Conservation (phyloP, 495 filamentous ascomycete species). For the Penicillium manginii region DNA sequence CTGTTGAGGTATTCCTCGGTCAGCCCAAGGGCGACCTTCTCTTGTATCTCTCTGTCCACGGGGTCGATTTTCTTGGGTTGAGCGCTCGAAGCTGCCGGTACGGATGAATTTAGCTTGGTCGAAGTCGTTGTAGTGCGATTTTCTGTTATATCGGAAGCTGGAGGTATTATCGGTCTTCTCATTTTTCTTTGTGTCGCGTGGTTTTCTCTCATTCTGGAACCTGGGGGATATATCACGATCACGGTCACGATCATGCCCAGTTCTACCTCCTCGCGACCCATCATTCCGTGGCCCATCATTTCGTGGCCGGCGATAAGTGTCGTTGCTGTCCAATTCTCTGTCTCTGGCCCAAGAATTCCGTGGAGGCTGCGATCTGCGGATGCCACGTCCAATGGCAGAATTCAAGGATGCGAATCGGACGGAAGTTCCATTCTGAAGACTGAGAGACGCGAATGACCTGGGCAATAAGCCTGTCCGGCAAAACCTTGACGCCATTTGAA, state of each 20-base stretch:
- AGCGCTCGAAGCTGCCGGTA: conserved; percentile 37
- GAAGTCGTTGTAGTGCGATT: conserved; percentile 16
- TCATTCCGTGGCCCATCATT: neutral
- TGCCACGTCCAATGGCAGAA: conserved; percentile 58
- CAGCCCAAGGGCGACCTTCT: neutral
- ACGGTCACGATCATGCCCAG: no score
- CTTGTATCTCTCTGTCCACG: conserved; percentile 6
- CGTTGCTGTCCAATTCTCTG: conserved; percentile 1
- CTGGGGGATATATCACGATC: neutral
- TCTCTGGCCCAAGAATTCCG: conserved; percentile 11
- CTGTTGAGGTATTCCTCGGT: neutral
- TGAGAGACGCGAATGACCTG: neutral
- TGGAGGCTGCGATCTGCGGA: conserved; percentile 42
- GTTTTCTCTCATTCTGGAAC: neutral
- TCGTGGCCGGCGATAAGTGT: conserved; percentile 1
- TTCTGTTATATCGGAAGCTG: neutral
- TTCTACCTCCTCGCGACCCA: no score
- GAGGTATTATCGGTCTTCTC: neutral
- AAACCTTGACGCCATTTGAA: neutral
- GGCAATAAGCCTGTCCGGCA: neutral
- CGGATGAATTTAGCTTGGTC: conserved; percentile 42
- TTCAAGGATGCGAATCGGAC: conserved; percentile 49
- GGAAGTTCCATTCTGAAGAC: neutral
- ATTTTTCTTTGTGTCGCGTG: neutral
- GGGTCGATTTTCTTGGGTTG: conserved; percentile 32